Percentiles rank a stretch among this genome's conserved stretches.
Conservation (phyloP, 345 rosid genomes). For the Salix udensis region DNA sequence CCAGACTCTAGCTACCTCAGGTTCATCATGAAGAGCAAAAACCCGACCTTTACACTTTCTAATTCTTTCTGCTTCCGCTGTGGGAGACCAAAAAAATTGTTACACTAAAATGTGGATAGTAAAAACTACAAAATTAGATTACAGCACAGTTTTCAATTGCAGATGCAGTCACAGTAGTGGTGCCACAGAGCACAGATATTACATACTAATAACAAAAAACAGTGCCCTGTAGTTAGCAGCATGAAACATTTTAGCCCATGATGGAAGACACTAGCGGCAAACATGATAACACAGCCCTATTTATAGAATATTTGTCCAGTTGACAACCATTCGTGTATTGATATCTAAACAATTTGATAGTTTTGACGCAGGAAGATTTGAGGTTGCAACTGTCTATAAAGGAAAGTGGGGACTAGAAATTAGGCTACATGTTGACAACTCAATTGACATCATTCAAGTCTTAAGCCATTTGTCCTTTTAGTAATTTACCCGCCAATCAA, state of each 20-base stretch:
- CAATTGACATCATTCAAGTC: not conserved
- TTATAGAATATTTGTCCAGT: not conserved
- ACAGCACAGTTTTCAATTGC: not conserved
- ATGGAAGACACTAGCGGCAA: not conserved
- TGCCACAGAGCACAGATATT: not conserved
- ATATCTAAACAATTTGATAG: too few relatives aligned
- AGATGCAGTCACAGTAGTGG: not conserved
- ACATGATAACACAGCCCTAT: not conserved
- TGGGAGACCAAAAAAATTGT: not conserved
- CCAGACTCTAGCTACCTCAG: slow-evolving; percentile 97
- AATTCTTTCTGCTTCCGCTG: slow-evolving; percentile 96
- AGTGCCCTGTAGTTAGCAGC: not conserved
- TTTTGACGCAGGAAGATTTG: not conserved
- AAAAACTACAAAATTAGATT: not conserved
- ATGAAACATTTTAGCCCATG: not conserved
- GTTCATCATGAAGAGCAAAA: slow-evolving; percentile 92
- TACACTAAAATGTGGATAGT: not conserved
- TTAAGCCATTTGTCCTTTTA: not conserved
- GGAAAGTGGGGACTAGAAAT: not conserved
- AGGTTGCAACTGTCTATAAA: not conserved
- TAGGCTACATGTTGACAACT: not conserved
- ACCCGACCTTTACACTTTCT: slow-evolving; percentile 83
- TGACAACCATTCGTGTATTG: too few relatives aligned
- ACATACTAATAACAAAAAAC: too few relatives aligned
- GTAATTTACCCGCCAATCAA: not conserved